Percentiles rank a stretch among this genome's conserved stretches.
Evolutionary conservation across 192 early-diverging fungal genomes (phyloP).

Genomic region (Paraglomus occultum): DNA sequence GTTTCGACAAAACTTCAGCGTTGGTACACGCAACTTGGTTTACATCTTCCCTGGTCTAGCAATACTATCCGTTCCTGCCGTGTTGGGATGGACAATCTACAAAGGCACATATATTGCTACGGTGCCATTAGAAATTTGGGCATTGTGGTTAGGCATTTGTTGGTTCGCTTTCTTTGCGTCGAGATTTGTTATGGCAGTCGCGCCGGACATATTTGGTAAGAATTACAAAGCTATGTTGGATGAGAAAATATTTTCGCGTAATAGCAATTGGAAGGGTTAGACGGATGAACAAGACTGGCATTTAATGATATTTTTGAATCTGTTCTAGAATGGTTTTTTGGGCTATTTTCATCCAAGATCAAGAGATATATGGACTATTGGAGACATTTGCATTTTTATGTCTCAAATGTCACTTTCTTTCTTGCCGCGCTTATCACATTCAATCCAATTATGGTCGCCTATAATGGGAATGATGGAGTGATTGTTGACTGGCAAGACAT

Average conservation of each 20-base stretch:
- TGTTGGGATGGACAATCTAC: background rate
- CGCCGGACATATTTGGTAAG: background rate
- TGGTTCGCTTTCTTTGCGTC: conserved; percentile 11
- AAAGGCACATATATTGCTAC: background rate
- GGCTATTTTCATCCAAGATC: background rate
- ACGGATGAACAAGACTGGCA: too few species aligned
- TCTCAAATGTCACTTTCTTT: background rate
- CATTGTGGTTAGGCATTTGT: background rate
- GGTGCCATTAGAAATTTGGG: conserved; percentile 4
- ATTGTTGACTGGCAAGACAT: background rate
- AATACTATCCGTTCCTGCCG: background rate
- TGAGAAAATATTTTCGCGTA: background rate
- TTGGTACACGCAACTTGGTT: conserved; percentile 4
- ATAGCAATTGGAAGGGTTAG: background rate
- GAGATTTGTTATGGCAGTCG: conserved; percentile 1
- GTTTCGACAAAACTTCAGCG: background rate
- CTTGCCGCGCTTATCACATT: background rate
- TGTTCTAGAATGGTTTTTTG: conserved; percentile 1
- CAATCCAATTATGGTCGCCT: background rate
- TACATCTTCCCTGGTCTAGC: conserved; percentile 12
- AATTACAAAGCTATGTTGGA: background rate
- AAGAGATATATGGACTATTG: conserved; percentile 10
- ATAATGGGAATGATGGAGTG: background rate
- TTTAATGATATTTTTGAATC: background rate
- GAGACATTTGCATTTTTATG: background rate